A percentile compares a stretch with the other conserved stretches of the same genome.
Evolutionary conservation across 345 rosid species (phyloP).

Genomic region (Aquilaria yunnanensis): DNA sequence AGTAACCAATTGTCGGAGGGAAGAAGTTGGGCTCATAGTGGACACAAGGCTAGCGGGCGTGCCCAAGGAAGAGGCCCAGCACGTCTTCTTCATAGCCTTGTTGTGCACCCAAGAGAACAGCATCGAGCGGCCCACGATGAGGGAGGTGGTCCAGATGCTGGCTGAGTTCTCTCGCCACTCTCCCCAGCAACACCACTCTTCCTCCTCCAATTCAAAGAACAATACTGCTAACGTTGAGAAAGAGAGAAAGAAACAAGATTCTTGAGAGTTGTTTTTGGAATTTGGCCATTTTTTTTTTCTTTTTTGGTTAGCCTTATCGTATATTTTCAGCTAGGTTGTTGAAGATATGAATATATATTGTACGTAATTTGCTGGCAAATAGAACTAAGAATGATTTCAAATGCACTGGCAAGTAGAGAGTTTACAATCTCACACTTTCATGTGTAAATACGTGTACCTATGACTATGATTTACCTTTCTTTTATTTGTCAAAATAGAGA

Average conservation of each 20-base stretch:
- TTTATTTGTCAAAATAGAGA: conserved; percentile 10
- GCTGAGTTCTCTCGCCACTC: conserved; percentile 32
- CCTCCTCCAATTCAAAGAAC: conserved; percentile 20
- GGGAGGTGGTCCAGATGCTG: conserved; percentile 72
- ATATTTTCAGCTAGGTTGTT: conserved; percentile 18
- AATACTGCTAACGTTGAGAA: conserved; percentile 17
- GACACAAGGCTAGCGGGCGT: conserved; percentile 39
- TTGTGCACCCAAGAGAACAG: conserved; percentile 60
- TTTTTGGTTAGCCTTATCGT: conserved; percentile 13
- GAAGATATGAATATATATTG: conserved; percentile 15
- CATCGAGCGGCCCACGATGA: conserved; percentile 61
- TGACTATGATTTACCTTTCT: not conserved
- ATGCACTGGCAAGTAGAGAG: conserved; percentile 13
- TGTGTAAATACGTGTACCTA: not conserved
- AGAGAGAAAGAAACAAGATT: conserved; percentile 11
- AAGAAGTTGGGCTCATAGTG: conserved; percentile 30
- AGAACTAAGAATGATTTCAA: conserved; percentile 20
- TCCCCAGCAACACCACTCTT: conserved; percentile 16
- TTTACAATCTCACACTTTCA: conserved; percentile 10
- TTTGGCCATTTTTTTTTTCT: not conserved
- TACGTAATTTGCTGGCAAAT: conserved; percentile 15
- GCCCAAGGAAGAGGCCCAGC: conserved; percentile 49
- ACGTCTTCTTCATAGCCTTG: conserved; percentile 50
- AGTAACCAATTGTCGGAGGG: conserved; percentile 31
- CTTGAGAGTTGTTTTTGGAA: not conserved